These are phyloP conservation scores for Trichoderma gracile DNA, from an alignment of 2,329 filamentous ascomycete species.

Conservation along the genomic window DNA sequence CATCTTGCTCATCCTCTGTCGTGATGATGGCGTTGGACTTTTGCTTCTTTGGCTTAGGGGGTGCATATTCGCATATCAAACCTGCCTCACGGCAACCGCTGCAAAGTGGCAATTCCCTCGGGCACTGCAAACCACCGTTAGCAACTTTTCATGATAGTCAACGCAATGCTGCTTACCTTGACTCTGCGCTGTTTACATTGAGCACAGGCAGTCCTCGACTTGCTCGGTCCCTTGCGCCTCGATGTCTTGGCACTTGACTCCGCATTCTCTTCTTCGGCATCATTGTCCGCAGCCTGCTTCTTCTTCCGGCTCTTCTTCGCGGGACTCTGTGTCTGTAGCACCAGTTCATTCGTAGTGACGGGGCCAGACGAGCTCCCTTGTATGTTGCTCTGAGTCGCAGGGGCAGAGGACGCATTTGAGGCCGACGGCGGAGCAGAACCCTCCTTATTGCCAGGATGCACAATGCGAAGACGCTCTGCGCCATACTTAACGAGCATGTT, in stretches of 20 bases:
- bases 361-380: conserved; percentile 32
- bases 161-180: conserved; percentile 38
- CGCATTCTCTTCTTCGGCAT: neutral
- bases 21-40: conserved; percentile 30
- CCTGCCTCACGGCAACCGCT: conserved; percentile 39
- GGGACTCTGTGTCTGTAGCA: conserved; percentile 31
- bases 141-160: too few relatives aligned
- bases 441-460: conserved; percentile 50
- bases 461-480: conserved; percentile 57
- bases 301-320: conserved; percentile 19
- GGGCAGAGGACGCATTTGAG: conserved; percentile 30
- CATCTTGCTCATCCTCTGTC: conserved; percentile 29
- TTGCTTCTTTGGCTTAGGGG: conserved; percentile 34
- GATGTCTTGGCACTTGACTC: conserved; percentile 24
- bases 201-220: conserved; percentile 41
- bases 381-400: conserved; percentile 28
- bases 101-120: conserved; percentile 45
- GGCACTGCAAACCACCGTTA: conserved; percentile 41
- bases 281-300: neutral
- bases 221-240: conserved; percentile 32
- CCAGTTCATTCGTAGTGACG: conserved; percentile 39
- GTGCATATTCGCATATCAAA: conserved; percentile 43
- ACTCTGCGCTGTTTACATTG: conserved; percentile 40
- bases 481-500: conserved; percentile 59
- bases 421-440: conserved; percentile 36